Evolutionary conservation across 2,329 filamentous ascomycete species (phyloP).

Genomic region (Fusarium sp.): DNA sequence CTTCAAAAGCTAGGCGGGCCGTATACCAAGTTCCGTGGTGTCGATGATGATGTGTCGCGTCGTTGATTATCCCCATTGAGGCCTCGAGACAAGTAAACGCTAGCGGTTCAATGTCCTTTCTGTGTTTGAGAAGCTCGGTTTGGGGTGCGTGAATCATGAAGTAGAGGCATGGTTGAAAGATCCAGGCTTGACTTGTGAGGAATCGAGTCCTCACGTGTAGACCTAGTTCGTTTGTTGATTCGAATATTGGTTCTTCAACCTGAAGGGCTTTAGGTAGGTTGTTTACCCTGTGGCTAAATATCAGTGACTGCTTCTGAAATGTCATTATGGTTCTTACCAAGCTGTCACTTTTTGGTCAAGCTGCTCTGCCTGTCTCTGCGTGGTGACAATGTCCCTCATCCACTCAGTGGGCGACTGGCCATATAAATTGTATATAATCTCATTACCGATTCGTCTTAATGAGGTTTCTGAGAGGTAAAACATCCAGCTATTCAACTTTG

Average conservation of each 20-base stretch:
- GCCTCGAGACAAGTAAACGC: neutral
- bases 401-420: neutral
- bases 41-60: constrained; percentile 1
- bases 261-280: neutral
- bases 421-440: neutral
- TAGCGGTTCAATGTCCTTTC: neutral
- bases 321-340: neutral
- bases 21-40: constrained; percentile 3
- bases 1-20: neutral
- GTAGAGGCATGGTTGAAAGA: neutral
- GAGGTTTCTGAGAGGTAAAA: neutral
- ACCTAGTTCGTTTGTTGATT: neutral
- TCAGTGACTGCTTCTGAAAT: neutral
- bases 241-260: neutral
- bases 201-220: neutral
- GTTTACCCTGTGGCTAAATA: neutral
- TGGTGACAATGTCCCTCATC: neutral
- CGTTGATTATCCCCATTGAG: neutral
- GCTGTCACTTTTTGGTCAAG: neutral
- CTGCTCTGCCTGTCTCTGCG: neutral
- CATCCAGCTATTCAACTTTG: neutral
- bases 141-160: neutral
- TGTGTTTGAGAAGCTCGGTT: neutral
- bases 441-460: neutral
- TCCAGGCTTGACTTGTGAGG: neutral